Percentiles rank a stretch among this genome's conserved stretches.
phyloP scores from a whole-genome alignment of 1,139 yeast species.

The Yamadazyma atmosphaerica region DNA sequence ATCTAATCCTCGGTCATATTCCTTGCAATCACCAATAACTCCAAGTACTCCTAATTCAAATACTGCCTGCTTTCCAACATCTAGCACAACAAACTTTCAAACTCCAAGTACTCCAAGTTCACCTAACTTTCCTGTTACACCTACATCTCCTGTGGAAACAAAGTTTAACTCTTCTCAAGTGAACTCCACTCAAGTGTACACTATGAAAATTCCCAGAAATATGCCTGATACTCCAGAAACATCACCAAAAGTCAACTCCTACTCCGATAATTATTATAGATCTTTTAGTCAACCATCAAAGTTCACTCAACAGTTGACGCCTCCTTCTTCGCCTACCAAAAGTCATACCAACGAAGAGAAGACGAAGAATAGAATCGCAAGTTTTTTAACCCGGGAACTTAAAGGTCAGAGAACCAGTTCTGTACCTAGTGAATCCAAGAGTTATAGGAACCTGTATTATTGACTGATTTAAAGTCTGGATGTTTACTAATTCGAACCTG shows the following conservation, averaged over 20 bases:
- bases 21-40: not conserved
- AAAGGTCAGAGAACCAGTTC: not conserved
- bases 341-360: constrained; percentile 6
- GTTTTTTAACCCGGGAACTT: constrained; percentile 10
- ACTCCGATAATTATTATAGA: no score
- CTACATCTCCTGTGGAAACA: no score
- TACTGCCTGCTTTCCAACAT: no score
- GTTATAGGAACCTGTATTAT: constrained; percentile 1
- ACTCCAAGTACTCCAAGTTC: no score
- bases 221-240: no score
- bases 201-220: no score
- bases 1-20: not conserved
- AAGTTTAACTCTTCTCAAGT: no score
- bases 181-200: no score
- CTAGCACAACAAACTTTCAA: not conserved
- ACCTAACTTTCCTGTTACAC: not conserved
- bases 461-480: not conserved
- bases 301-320: not conserved
- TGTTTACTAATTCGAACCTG: no score
- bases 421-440: not conserved
- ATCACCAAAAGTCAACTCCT: no score
- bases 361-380: constrained; percentile 11
- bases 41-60: no score
- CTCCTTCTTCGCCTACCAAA: constrained; percentile 3
- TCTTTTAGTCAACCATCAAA: not conserved